Evolutionary conservation across 805 yeast species (phyloP).

Genomic region (Clavispora phyllophila): DNA sequence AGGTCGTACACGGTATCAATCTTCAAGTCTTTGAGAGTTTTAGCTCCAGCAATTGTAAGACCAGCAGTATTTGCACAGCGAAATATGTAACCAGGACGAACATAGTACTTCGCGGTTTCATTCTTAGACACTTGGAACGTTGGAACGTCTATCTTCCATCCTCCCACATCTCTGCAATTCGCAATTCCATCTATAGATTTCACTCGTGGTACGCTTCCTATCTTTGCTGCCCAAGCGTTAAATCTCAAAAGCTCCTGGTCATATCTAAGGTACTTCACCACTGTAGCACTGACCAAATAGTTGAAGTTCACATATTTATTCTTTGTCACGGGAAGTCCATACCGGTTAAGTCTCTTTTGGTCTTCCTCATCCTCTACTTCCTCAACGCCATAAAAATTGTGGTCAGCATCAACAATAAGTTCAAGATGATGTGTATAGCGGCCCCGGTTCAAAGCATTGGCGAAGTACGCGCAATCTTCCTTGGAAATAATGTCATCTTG

Average conservation of each 20-base stretch:
- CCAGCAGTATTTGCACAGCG: slow-evolving; percentile 59
- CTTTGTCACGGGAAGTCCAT: slow-evolving; percentile 39
- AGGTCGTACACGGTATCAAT: slow-evolving; percentile 62
- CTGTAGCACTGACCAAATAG: slow-evolving; percentile 43
- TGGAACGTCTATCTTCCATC: slow-evolving; percentile 47
- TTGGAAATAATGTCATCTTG: slow-evolving; percentile 63
- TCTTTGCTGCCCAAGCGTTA: slow-evolving; percentile 25
- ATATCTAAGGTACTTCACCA: slow-evolving; percentile 46
- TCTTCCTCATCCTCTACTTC: slow-evolving; percentile 31
- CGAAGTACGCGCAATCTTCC: slow-evolving; percentile 54
- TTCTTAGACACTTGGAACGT: slow-evolving; percentile 13
- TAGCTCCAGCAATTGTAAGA: slow-evolving; percentile 48
- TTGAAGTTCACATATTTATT: slow-evolving; percentile 53
- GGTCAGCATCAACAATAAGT: slow-evolving; percentile 69
- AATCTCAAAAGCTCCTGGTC: slow-evolving; percentile 53
- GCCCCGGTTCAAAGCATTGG: slow-evolving; percentile 53
- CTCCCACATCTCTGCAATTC: slow-evolving; percentile 80
- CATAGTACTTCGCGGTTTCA: slow-evolving; percentile 26
- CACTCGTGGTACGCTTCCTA: slow-evolving; percentile 52
- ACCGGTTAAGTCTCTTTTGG: slow-evolving; percentile 31
- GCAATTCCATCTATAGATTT: slow-evolving; percentile 59
- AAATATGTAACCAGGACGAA: slow-evolving; percentile 50
- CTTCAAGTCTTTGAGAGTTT: slow-evolving; percentile 36
- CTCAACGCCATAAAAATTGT: slow-evolving; percentile 62
- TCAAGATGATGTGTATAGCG: slow-evolving; percentile 45